Evolutionary conservation across 2,329 filamentous ascomycete genomes (phyloP).

Genomic region (Colletotrichum sp.): DNA sequence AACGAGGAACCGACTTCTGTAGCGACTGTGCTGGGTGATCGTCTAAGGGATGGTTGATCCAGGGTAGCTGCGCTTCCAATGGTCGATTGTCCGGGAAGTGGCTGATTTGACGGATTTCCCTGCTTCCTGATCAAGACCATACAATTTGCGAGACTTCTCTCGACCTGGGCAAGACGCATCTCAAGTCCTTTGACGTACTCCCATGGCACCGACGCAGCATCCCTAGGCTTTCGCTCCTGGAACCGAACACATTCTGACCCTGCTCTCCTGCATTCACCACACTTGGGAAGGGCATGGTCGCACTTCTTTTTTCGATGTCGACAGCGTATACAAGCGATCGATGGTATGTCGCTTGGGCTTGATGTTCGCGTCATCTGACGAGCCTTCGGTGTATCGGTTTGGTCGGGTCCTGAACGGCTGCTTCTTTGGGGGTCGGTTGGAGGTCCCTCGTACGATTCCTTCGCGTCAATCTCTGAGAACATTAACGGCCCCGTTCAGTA

Average conservation of each 20-base stretch:
- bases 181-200: slow-evolving; percentile 4
- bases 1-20: not conserved
- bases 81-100: not conserved
- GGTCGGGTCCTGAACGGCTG: not conserved
- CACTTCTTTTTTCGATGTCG: slow-evolving; percentile 4
- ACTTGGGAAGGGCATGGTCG: not conserved
- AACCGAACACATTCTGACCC: not conserved
- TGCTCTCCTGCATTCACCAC: not conserved
- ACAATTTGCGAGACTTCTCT: not conserved
- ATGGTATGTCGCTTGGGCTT: not conserved
- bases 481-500: not conserved
- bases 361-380: not conserved
- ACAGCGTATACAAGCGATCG: not conserved
- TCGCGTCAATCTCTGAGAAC: not conserved
- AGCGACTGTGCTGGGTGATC: not conserved
- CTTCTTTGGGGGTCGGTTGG: not conserved
- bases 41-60: not conserved
- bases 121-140: not conserved
- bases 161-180: not conserved
- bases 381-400: not conserved
- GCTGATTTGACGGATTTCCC: not conserved
- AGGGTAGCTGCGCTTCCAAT: not conserved
- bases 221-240: not conserved
- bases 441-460: not conserved
- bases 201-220: not conserved